Evolutionary conservation across 306 rosid species (phyloP).

Genomic region (Abrus precatorius): DNA sequence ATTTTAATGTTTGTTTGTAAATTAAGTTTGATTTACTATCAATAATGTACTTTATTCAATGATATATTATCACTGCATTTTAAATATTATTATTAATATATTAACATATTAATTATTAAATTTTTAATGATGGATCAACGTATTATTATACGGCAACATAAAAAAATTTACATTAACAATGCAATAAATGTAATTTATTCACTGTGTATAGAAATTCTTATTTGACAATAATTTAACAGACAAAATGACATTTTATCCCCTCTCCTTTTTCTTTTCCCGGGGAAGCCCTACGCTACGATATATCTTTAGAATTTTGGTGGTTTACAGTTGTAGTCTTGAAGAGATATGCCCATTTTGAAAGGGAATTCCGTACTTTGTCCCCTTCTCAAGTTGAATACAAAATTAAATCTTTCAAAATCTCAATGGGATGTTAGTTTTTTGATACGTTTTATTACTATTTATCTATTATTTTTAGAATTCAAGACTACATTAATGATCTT

Average conservation of each 20-base stretch:
- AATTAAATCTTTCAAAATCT: slow-evolving; percentile 8
- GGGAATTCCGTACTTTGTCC: slow-evolving; percentile 34
- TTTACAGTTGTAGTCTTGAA: slow-evolving; percentile 34
- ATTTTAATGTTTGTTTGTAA: too few relatives aligned
- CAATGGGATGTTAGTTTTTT: neutral
- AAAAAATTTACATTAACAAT: too few relatives aligned
- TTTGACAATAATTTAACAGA: neutral
- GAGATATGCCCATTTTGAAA: slow-evolving; percentile 26
- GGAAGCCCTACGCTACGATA: neutral
- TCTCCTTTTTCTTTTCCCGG: neutral
- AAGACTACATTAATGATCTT: too few relatives aligned
- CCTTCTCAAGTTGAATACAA: neutral
- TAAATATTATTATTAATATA: too few relatives aligned
- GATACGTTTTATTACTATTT: too few relatives aligned
- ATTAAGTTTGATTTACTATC: too few relatives aligned
- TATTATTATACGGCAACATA: neutral
- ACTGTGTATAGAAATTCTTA: too few relatives aligned
- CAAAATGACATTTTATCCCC: neutral
- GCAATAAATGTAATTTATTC: too few relatives aligned
- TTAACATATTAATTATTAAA: too few relatives aligned
- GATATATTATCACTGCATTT: too few relatives aligned
- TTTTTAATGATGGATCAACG: neutral
- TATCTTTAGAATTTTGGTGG: slow-evolving; percentile 2
- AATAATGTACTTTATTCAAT: too few relatives aligned
- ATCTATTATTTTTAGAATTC: too few relatives aligned